Base-by-base conservation (phyloP, 2,329 filamentous ascomycete genomes). In the Pseudogymnoascus sp. region DNA sequence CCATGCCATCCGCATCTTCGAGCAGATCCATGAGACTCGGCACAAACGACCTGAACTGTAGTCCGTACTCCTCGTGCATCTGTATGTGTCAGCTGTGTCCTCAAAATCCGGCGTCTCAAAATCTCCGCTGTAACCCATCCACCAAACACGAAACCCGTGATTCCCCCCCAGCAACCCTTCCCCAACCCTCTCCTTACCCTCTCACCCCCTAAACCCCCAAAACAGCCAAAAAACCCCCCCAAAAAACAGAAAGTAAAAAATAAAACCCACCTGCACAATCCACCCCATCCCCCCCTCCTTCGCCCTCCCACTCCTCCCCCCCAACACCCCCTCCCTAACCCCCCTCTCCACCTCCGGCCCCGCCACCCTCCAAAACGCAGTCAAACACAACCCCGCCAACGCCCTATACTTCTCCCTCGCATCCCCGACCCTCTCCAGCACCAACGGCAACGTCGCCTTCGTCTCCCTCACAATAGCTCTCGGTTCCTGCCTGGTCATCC, bases 251-350 rank as follows among this genome's bases (percentile, higher is more conserved):
- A 40, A 40, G 26, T 45, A 60, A 66, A 62, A 51, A 59, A 40
- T 1, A 69, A 59, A 42, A 69, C 76, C 64, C 76, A 91, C 88
- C 80, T 88, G 87, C 36, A 91, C 81, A 37, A 97, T 79, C 93
- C 93, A 97, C 66, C 87, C 83, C 85, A 97, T 87, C 68, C 87
- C 87, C 62, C 86, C 81, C 77, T 96, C 92, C 75, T 96, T 96
- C 66, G 91, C 88, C 71, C 90, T 86, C 36, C 90, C 79, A 75
- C 93, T 96, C 78, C 89, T 91, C 67, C 90, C 89, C 51, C 82
- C 82, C 77, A 97, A 85, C 64, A 90, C 91, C 62, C 81, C 82
- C 70, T 92, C 91, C 68, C 90, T 87, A 64, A 97, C 84, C 69
- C 87, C 84, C 65, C 87, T 83, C 78, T 97, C 93, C 42, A 93